Percentiles rank a stretch among this genome's conserved stretches.
Conservation (phyloP, 1,284 basidiomycete species). For the Quambalaria eucalypti region DNA sequence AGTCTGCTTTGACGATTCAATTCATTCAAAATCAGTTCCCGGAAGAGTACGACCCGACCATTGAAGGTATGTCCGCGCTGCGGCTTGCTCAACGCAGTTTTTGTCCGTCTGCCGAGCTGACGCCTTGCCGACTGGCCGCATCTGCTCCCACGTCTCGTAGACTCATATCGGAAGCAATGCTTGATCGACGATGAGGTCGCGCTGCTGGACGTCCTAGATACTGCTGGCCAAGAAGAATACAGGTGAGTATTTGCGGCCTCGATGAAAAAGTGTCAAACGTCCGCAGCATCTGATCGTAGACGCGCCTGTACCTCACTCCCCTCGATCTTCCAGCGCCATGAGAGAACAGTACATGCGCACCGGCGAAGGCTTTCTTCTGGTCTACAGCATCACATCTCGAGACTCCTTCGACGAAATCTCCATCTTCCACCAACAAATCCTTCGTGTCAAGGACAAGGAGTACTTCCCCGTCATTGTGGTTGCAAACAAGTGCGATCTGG, state of each 20-base stretch:
- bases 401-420: constrained; percentile 95
- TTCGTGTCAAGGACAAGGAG: constrained; percentile 84
- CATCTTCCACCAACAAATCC: constrained; percentile 89
- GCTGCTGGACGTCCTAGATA: constrained; percentile 92
- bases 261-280: not conserved
- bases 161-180: constrained; percentile 48
- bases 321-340: constrained; percentile 66
- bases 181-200: constrained; percentile 93
- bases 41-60: constrained; percentile 96
- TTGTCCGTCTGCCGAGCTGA: not conserved
- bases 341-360: constrained; percentile 95
- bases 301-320: not conserved
- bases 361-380: constrained; percentile 95
- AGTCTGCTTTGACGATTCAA: constrained; percentile 92
- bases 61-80: constrained; percentile 75
- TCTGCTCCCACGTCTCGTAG: constrained; percentile 17
- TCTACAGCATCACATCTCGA: constrained; percentile 96
- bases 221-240: constrained; percentile 98
- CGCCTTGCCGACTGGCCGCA: not conserved
- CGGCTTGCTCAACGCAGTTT: not conserved
- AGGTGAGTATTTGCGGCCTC: constrained; percentile 56
- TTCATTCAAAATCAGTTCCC: constrained; percentile 91
- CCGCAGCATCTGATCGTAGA: too few relatives aligned
- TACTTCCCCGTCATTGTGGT: constrained; percentile 94
- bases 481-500: constrained; percentile 97